Percentiles rank a stretch among this genome's conserved stretches.
phyloP scores from a whole-genome alignment of 2,329 filamentous ascomycete species.

The Botrytis fabae region DNA sequence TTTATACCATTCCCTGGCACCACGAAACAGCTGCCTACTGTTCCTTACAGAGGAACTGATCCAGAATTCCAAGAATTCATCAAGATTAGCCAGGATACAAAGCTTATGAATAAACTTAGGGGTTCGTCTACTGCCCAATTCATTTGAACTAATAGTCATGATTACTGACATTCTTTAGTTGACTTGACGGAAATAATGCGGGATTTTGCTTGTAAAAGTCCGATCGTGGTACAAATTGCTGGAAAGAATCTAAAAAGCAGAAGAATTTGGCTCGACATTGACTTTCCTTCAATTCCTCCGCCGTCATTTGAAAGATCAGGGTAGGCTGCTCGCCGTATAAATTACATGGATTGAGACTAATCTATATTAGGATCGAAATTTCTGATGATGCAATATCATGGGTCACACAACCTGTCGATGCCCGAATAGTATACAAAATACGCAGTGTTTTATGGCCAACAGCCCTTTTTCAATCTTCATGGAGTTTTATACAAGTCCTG shows the following conservation, averaged over 20 bases:
- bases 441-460: slow-evolving; percentile 55
- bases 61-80: slow-evolving; percentile 65
- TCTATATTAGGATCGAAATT: slow-evolving; percentile 48
- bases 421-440: slow-evolving; percentile 47
- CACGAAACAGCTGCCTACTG: slow-evolving; percentile 49
- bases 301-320: slow-evolving; percentile 60
- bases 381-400: slow-evolving; percentile 52
- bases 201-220: slow-evolving; percentile 46
- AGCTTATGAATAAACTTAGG: slow-evolving; percentile 44
- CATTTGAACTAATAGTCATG: background rate
- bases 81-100: slow-evolving; percentile 55
- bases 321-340: slow-evolving; percentile 46
- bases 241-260: slow-evolving; percentile 51
- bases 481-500: slow-evolving; percentile 53
- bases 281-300: slow-evolving; percentile 59
- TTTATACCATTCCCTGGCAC: slow-evolving; percentile 66
- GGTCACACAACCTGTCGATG: slow-evolving; percentile 51
- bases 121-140: slow-evolving; percentile 23
- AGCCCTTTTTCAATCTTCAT: slow-evolving; percentile 52
- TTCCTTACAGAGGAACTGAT: slow-evolving; percentile 56
- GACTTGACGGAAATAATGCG: slow-evolving; percentile 49
- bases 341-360: slow-evolving; percentile 30
- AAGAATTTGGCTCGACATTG: slow-evolving; percentile 60
- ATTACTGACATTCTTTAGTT: slow-evolving; percentile 41
- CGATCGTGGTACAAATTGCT: slow-evolving; percentile 45